Evolutionary conservation across 176 grass and related monocot genomes (phyloP).

Genomic region (Calamus simplicifolius): DNA sequence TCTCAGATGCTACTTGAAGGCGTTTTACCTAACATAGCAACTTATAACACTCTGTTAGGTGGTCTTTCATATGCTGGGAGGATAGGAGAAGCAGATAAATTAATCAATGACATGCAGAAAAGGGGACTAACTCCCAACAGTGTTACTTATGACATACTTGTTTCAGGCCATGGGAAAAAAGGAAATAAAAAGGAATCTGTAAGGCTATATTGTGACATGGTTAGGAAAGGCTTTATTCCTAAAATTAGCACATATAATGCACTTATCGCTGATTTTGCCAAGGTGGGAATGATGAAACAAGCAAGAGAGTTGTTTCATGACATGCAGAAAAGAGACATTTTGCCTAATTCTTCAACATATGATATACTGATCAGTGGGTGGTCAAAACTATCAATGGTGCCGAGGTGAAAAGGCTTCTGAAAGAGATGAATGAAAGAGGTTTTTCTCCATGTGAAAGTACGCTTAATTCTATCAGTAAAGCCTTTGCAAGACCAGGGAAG

Average conservation of each 20-base stretch:
- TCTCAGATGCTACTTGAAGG: slow-evolving; percentile 51
- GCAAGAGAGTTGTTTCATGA: slow-evolving; percentile 72
- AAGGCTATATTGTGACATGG: slow-evolving; percentile 84
- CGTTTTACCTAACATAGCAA: slow-evolving; percentile 58
- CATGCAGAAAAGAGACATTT: slow-evolving; percentile 63
- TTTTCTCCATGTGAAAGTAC: slow-evolving; percentile 60
- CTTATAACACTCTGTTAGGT: slow-evolving; percentile 78
- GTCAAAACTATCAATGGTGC: slow-evolving; percentile 65
- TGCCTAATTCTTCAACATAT: slow-evolving; percentile 60
- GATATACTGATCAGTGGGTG: slow-evolving; percentile 82
- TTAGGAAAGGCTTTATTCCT: slow-evolving; percentile 70
- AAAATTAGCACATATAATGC: slow-evolving; percentile 92
- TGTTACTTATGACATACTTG: slow-evolving; percentile 84
- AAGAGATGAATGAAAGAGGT: slow-evolving; percentile 79
- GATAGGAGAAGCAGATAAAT: slow-evolving; percentile 51
- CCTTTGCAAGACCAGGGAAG: slow-evolving; percentile 67
- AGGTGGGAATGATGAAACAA: slow-evolving; percentile 85
- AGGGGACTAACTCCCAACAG: slow-evolving; percentile 38
- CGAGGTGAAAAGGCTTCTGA: slow-evolving; percentile 56
- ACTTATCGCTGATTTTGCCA: slow-evolving; percentile 62
- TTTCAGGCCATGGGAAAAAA: slow-evolving; percentile 67
- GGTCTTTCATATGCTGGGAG: slow-evolving; percentile 59
- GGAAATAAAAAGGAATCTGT: slow-evolving; percentile 60
- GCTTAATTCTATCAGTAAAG: slow-evolving; percentile 50
- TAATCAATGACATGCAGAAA: slow-evolving; percentile 67